These are phyloP conservation scores for Mikania micrantha DNA, from an alignment of 129 eudicot genomes.

Conservation along the genomic window DNA sequence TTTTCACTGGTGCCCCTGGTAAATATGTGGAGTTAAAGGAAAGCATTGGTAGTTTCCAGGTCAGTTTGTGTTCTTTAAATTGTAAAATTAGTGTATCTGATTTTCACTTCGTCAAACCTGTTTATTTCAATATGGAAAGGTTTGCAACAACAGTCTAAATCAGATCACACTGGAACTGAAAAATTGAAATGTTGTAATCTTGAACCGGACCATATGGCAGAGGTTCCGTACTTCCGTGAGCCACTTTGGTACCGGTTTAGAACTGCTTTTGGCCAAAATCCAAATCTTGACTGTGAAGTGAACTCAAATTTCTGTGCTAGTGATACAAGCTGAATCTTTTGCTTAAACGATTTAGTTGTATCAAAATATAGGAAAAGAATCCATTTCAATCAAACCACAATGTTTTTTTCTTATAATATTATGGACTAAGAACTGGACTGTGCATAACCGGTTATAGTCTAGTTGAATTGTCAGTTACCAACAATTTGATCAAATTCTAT, in stretches of 20 bases:
- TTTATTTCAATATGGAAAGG: not conserved
- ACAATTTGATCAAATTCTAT: not conserved
- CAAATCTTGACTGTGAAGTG: not conserved
- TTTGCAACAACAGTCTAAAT: not conserved
- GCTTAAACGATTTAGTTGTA: not conserved
- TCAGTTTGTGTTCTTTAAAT: not conserved
- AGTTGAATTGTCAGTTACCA: not conserved
- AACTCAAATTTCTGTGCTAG: not conserved
- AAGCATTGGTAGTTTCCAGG: slow-evolving; percentile 39
- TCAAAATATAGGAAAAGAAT: not conserved
- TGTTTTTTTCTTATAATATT: not conserved
- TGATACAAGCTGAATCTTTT: not conserved
- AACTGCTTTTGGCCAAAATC: not conserved
- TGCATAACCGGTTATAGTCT: not conserved
- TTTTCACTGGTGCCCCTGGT: slow-evolving; percentile 45
- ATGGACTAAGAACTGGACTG: not conserved
- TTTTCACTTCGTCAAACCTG: not conserved
- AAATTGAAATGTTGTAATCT: not conserved
- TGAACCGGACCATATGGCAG: not conserved
- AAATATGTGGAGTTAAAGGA: slow-evolving; percentile 38
- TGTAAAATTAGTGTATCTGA: not conserved
- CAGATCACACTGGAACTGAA: not conserved
- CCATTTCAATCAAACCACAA: not conserved
- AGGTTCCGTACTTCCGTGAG: not conserved
- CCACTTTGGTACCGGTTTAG: not conserved